Evolutionary conservation across 2,329 filamentous ascomycete species (phyloP).

Genomic region (Arthrobotrys sinensis): DNA sequence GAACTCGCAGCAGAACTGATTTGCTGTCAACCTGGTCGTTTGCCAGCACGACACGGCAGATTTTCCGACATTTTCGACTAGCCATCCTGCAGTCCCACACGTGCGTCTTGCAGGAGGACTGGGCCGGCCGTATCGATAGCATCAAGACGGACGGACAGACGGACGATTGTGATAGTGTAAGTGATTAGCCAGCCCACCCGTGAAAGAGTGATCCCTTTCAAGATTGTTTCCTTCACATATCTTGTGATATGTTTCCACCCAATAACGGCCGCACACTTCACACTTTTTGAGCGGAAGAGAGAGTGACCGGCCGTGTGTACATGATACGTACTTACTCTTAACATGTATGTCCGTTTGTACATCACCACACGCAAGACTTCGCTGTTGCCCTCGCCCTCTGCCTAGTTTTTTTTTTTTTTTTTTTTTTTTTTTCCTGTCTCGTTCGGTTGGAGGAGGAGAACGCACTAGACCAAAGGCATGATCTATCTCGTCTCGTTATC

Average conservation of each 20-base stretch:
- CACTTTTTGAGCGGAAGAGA: neutral
- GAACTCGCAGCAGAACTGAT: constrained; percentile 48
- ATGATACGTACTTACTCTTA: constrained; percentile 13
- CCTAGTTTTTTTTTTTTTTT: constrained; percentile 8
- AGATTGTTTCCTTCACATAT: constrained; percentile 17
- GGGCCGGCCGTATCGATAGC: constrained; percentile 39
- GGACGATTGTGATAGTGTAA: constrained; percentile 27
- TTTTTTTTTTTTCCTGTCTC: neutral
- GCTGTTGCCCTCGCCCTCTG: constrained; percentile 11
- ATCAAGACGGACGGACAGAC: constrained; percentile 11
- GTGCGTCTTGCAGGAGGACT: constrained; percentile 54
- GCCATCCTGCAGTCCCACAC: constrained; percentile 60
- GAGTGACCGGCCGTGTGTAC: constrained; percentile 8
- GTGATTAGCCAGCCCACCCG: constrained; percentile 31
- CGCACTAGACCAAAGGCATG: constrained; percentile 15
- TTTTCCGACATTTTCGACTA: constrained; percentile 55
- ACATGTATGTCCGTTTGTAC: constrained; percentile 20
- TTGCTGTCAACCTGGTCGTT: constrained; percentile 58
- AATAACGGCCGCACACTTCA: constrained; percentile 45
- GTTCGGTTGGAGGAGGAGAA: neutral
- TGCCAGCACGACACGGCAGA: constrained; percentile 60
- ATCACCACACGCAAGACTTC: neutral
- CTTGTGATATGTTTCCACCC: constrained; percentile 35
- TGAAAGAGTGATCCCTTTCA: constrained; percentile 33
- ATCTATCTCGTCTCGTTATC: constrained; percentile 47